Evolutionary conservation across 257 asterid genomes (phyloP), one percentile per base, ranked within the genome.

Genomic region (Solanum paucissectum): DNA sequence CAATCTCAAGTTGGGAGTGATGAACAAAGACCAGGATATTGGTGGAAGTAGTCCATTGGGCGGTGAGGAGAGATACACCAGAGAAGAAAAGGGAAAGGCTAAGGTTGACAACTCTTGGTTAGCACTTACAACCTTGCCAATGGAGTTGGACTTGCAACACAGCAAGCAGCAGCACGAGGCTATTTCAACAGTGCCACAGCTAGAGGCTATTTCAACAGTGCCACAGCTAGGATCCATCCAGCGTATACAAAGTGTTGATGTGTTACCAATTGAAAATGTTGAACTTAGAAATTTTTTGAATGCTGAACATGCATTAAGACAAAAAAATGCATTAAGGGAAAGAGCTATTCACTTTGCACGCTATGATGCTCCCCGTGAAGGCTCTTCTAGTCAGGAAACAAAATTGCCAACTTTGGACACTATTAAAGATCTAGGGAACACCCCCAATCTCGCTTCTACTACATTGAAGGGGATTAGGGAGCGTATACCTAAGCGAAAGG

Each of bases 301-400:
- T 60, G 86, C 36, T 33, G 86, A 73, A 83, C 66, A 49, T 34
- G 62, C 85, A 36, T 16, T 23, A 46, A 55, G 85, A 85, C 33
- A 75, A n/a, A 25, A 20, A 87, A 64, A 9, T 36, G 77, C 88
- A 72, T 83, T 88, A 83, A n/a, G 75, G 87, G 34, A 37, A 23
- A 75, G 18, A 38, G 98, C 96, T 72, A 90, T 83, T 81, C 87
- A 76, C 66, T 89, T 91, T 90, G 98, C 98, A 4, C 94, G 96
- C 46, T 49, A 49, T 36, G 88, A 92, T 85, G 86, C 75, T 79
- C 76, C 58, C 10, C 91, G 69, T 14, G 89, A 60, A 32, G 92
- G 64, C 75, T 84, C 94, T 88, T 86, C 91, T 37, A 77, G 84
- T 81, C 89, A 87, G 91, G 93, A 90, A 88, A 87, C 86, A 64